Base-by-base conservation (phyloP, 2,329 filamentous ascomycete species). In the Hymenoscyphus occultus region DNA sequence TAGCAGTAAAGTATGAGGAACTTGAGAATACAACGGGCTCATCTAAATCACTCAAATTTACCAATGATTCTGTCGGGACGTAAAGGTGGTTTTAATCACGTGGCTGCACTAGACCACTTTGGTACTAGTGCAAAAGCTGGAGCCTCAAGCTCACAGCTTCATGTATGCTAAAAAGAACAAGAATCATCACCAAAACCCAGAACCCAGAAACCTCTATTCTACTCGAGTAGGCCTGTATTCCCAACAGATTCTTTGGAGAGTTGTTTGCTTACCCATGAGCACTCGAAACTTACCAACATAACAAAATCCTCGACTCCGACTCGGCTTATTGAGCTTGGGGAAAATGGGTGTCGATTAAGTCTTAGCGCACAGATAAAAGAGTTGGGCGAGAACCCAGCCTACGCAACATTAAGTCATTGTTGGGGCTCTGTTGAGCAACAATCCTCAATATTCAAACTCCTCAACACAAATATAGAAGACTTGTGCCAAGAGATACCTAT, bases 401-500 rank as follows among this genome's bases (percentile, higher is more conserved):
- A 48, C 19, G 16, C 42, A n/a, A 48, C 42, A 48, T n/a, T 48
- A 48, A 48, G 42, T n/a, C 42, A 48, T 48, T 48, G 42, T n/a
- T 48, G 42, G 42, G 42, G 42, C 32, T 35, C 32, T 35, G 32
- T 35, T 48, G 42, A 48, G 42, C 42, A 48, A n/a, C 42, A 48
- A 48, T n/a, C 16, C 4, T 48, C 42, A 19, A 48, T 19, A n/a
- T 48, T 48, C 42, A n/a, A 48, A n/a, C 14, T 48, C 16, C 5
- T 3, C 2, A 48, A 19, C 16, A n/a, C 5, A 48, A 48, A 3
- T 48, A 28, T 48, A 48, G 16, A n/a, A n/a, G 16, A 7, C n/a
- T n/a, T 48, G 14, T 48, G 42, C n/a, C 42, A 48, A 48, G 14
- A 48, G n/a, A 48, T 48, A 48, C 42, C 42, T n/a, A 48, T 48